Evolutionary conservation across 2,329 filamentous ascomycete species (phyloP).

Genomic region (Microascus cirrosus): DNA sequence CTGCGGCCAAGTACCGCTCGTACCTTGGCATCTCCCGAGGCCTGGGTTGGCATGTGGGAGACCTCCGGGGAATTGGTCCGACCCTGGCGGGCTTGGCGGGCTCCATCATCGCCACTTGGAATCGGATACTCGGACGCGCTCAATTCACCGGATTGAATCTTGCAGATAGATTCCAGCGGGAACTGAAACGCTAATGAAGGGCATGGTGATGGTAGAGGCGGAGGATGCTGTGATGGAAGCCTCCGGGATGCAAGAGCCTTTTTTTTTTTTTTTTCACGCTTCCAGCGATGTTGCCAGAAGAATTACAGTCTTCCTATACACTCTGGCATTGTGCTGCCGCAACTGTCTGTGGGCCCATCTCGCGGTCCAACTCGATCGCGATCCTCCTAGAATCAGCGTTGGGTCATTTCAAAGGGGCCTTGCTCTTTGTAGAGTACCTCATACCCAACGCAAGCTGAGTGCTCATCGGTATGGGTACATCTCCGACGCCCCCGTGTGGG

Average conservation of each 20-base stretch:
- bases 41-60: not conserved
- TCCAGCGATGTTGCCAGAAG: too few relatives aligned
- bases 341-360: not conserved
- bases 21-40: not conserved
- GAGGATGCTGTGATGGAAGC: too few relatives aligned
- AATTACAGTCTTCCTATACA: too few relatives aligned
- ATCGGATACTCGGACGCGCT: too few relatives aligned
- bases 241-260: too few relatives aligned
- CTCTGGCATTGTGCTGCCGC: not conserved
- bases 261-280: too few relatives aligned
- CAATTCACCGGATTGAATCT: too few relatives aligned
- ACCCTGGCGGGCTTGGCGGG: not conserved
- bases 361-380: not conserved
- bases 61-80: not conserved
- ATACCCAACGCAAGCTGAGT: not conserved
- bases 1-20: not conserved
- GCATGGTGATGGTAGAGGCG: too few relatives aligned
- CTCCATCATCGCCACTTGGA: not conserved
- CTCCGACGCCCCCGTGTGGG: not conserved
- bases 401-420: not conserved
- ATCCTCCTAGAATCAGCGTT: not conserved
- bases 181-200: too few relatives aligned
- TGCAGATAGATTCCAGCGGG: too few relatives aligned
- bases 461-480: not conserved
- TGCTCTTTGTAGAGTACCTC: not conserved